Percentiles rank a stretch among this genome's conserved stretches.
Conservation (phyloP, 1,284 basidiomycete species). For the Ceratobasidium papillatum region DNA sequence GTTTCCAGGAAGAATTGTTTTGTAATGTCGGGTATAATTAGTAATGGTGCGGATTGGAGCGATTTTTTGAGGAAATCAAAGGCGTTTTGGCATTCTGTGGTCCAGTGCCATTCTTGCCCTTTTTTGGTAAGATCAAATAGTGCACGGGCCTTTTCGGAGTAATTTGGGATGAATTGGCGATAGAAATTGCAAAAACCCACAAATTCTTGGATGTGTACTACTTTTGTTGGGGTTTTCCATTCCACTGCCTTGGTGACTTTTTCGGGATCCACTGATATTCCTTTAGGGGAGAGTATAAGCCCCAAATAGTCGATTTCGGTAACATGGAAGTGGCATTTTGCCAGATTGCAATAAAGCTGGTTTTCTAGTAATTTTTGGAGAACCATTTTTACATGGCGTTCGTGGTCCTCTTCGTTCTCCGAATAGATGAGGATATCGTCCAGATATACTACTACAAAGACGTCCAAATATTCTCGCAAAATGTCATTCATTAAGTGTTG, state of each 20-base stretch:
- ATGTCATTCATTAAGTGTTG: constrained; percentile 47
- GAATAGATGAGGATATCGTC: constrained; percentile 56
- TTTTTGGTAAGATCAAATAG: background rate
- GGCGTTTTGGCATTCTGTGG: background rate
- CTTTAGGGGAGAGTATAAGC: constrained; percentile 43
- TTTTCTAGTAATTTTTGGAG: constrained; percentile 42
- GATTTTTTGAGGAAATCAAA: background rate
- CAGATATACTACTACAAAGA: constrained; percentile 47
- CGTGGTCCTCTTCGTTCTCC: constrained; percentile 53
- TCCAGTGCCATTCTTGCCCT: background rate
- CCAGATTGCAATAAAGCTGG: constrained; percentile 44
- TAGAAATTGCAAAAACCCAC: constrained; percentile 47
- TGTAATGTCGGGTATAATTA: too few relatives aligned
- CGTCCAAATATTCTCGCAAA: constrained; percentile 43
- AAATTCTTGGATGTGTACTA: too few relatives aligned
- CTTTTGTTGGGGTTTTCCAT: constrained; percentile 48
- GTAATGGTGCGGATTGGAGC: background rate
- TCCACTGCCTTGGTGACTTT: constrained; percentile 49
- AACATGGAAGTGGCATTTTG: constrained; percentile 48
- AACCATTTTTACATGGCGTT: constrained; percentile 46
- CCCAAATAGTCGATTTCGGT: constrained; percentile 50
- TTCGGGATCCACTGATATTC: constrained; percentile 47
- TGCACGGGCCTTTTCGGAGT: background rate
- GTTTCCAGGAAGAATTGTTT: too few relatives aligned
- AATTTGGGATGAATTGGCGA: constrained; percentile 47